Evolutionary conservation across 2,329 filamentous ascomycete genomes (phyloP), one percentile per base, ranked within the genome.

Genomic region (Cladosporium sp.): DNA sequence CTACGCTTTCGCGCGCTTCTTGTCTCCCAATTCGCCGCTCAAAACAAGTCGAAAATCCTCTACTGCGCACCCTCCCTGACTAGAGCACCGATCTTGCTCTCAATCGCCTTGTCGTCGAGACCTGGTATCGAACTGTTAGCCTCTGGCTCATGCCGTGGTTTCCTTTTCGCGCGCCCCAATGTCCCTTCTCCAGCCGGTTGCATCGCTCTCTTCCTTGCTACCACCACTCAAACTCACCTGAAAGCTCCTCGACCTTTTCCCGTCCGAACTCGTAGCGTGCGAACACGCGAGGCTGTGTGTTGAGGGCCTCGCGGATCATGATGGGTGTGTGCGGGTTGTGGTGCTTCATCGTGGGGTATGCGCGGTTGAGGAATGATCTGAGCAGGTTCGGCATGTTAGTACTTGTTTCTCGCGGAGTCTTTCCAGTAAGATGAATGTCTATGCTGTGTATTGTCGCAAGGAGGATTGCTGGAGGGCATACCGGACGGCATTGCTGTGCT

Each of bases 311-410:
- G 77, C 95, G 92, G 76, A 99, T 89, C 84, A 99, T 85, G 81
- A 99, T 98, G 64, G 95, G 95, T 59, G 87, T 93, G 80, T 91
- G 84, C 66, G 95, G 95, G 84, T 99, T 99, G 86, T 94, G 92
- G 86, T 96, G 96, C 88, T 99, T 99, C 94, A 99, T 98, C 68
- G 92, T 95, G 57, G 95, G 95, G 81, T 99, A 99, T 72, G 93
- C 89, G 78, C 92, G 88, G 71, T 90, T 90, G 72, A 99, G 86
- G 82, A 99, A 99, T 34, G 91, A 89, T 80, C 95, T 97, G 61
- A 14, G 34, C 3, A 5, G 12, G 12, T 14, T 14, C 12, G 21
- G 14, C 21, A 36, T 10, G 32, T 59, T 38, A 65, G 41, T 36
- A 24, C 14, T 10, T 4, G 3, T 26, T 21, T n/a, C 28, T 52